A percentile compares a stretch with the other conserved stretches of the same genome.
Evolutionary conservation across 169 alveolate genomes (phyloP).

Genomic region (Eimeria necatrix): DNA sequence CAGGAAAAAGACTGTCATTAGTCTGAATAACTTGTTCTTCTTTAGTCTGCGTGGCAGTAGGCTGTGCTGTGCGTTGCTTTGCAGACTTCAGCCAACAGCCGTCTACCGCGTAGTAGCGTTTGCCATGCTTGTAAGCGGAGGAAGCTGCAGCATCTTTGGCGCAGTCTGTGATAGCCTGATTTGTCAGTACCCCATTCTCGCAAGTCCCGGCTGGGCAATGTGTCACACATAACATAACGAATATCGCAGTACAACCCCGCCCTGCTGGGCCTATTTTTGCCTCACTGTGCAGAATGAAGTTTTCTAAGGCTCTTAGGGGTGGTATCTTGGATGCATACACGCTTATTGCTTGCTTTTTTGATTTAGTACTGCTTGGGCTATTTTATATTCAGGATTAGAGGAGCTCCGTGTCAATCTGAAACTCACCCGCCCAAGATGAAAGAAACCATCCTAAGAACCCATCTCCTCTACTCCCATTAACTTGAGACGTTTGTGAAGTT

Average conservation of each 20-base stretch:
- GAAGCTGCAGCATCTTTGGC: neutral
- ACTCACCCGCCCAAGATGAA: constrained; percentile 30
- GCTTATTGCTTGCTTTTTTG: too few relatives aligned
- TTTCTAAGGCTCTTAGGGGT: too few relatives aligned
- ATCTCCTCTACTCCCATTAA: neutral
- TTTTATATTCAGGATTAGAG: too few relatives aligned
- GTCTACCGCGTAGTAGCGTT: constrained; percentile 20
- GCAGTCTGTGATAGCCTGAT: neutral
- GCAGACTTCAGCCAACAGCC: constrained; percentile 29
- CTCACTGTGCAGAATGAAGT: too few relatives aligned
- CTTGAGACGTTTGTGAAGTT: neutral
- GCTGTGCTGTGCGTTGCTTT: neutral
- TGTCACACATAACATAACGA: too few relatives aligned
- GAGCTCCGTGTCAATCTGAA: neutral
- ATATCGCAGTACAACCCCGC: too few relatives aligned
- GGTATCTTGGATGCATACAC: too few relatives aligned
- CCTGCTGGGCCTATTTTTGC: too few relatives aligned
- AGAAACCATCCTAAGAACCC: constrained; percentile 10
- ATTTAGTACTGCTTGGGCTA: too few relatives aligned
- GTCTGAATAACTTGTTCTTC: neutral
- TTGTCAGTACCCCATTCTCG: neutral
- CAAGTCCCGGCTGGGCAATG: constrained; percentile 2
- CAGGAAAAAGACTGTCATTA: neutral
- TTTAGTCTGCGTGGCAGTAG: neutral
- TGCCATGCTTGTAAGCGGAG: constrained; percentile 13